phyloP scores from a whole-genome alignment of 1,284 basidiomycete genomes.

The Trichosporon coremiiforme region DNA sequence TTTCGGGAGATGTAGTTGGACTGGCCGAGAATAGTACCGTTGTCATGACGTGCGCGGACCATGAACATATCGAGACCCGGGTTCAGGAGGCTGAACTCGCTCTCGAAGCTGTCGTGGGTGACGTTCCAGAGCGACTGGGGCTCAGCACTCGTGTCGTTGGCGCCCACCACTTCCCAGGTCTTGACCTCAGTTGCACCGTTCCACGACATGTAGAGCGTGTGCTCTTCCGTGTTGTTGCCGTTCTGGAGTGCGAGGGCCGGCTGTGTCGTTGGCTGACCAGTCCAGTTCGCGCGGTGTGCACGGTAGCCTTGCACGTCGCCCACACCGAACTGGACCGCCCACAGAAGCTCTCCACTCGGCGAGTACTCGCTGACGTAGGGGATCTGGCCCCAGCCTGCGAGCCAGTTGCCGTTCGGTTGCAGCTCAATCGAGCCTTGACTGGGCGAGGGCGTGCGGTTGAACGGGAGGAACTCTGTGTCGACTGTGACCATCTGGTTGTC shows the following conservation, averaged over 20 bases:
- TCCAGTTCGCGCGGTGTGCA: slow-evolving; percentile 38
- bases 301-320: slow-evolving; percentile 44
- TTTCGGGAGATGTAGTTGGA: background rate
- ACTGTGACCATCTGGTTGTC: slow-evolving; percentile 34
- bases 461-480: slow-evolving; percentile 33
- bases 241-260: slow-evolving; percentile 32
- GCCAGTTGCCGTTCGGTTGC: slow-evolving; percentile 34
- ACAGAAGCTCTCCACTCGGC: slow-evolving; percentile 37
- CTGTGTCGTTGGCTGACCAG: slow-evolving; percentile 35
- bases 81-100: slow-evolving; percentile 43
- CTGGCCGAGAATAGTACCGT: background rate
- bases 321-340: slow-evolving; percentile 43
- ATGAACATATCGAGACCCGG: background rate
- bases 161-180: slow-evolving; percentile 34
- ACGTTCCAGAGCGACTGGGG: slow-evolving; percentile 21
- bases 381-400: slow-evolving; percentile 36
- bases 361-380: slow-evolving; percentile 39
- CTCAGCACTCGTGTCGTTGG: slow-evolving; percentile 19
- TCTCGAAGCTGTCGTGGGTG: slow-evolving; percentile 39
- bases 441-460: slow-evolving; percentile 32
- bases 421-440: slow-evolving; percentile 43
- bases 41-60: slow-evolving; percentile 1
- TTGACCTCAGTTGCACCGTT: slow-evolving; percentile 49
- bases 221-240: slow-evolving; percentile 18
- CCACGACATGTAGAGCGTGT: slow-evolving; percentile 40